Percentiles rank a stretch among this genome's conserved stretches.
Evolutionary conservation across 2,329 filamentous ascomycete genomes (phyloP).

Genomic region (Phialophora macrospora): DNA sequence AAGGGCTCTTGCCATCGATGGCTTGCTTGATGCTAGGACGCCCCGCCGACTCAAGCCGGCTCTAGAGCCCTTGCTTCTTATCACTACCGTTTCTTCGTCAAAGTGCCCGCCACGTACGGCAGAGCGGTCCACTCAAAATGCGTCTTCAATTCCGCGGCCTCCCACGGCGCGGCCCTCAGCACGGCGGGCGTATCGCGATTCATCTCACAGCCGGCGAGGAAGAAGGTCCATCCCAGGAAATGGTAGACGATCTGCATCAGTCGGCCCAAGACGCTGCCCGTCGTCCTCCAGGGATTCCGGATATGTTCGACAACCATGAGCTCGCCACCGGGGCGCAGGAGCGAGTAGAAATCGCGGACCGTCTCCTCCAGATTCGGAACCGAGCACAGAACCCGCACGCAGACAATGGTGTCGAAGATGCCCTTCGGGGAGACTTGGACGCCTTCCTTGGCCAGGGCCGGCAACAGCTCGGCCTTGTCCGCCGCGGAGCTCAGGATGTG

Average conservation of each 20-base stretch:
- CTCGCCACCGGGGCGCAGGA: slow-evolving; percentile 61
- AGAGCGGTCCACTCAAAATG: slow-evolving; percentile 47
- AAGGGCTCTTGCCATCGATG: background rate
- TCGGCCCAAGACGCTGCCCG: slow-evolving; percentile 53
- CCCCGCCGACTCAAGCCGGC: background rate
- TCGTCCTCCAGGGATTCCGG: slow-evolving; percentile 56
- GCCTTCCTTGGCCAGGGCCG: slow-evolving; percentile 51
- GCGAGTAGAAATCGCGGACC: slow-evolving; percentile 52
- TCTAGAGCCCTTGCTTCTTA: background rate
- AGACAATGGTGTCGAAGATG: slow-evolving; percentile 61
- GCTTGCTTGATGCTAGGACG: background rate
- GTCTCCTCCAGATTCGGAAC: slow-evolving; percentile 56
- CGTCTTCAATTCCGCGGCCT: slow-evolving; percentile 53
- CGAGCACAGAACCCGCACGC: slow-evolving; percentile 60
- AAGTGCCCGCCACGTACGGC: slow-evolving; percentile 49
- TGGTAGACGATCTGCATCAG: slow-evolving; percentile 54
- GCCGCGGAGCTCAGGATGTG: slow-evolving; percentile 56
- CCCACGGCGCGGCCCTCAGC: slow-evolving; percentile 56
- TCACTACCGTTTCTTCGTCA: slow-evolving; percentile 43
- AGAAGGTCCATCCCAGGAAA: slow-evolving; percentile 57
- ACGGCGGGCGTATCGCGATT: slow-evolving; percentile 55
- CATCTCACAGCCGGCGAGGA: slow-evolving; percentile 58
- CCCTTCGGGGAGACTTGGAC: slow-evolving; percentile 44
- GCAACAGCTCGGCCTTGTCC: slow-evolving; percentile 53
- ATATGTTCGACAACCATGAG: slow-evolving; percentile 63